phyloP scores from a whole-genome alignment of 768 basidiomycete genomes.

The Dioszegia hungarica region DNA sequence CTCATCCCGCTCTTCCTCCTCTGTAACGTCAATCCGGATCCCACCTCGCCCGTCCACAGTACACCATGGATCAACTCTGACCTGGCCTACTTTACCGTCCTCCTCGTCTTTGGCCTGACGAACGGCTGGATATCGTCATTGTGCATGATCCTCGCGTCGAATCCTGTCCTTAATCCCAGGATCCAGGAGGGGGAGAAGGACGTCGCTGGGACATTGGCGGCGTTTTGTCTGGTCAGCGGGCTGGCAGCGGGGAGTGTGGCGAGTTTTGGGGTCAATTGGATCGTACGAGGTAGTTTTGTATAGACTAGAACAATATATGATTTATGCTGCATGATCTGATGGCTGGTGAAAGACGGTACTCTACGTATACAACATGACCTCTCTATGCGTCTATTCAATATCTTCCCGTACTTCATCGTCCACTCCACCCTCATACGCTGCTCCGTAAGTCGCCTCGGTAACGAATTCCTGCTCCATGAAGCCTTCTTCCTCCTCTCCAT shows the following conservation, averaged over 20 bases:
- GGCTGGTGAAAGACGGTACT: no score
- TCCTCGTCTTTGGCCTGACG: conserved; percentile 68
- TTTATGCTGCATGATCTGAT: background rate
- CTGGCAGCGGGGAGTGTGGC: conserved; percentile 68
- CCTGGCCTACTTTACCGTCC: conserved; percentile 64
- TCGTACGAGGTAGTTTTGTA: conserved; percentile 14
- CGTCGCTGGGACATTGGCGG: conserved; percentile 72
- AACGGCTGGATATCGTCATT: conserved; percentile 69
- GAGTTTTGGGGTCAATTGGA: conserved; percentile 65
- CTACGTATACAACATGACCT: no score
- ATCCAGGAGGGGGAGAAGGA: conserved; percentile 74
- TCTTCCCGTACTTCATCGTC: conserved; percentile 43
- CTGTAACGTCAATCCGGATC: conserved; percentile 62
- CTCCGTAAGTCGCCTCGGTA: conserved; percentile 38
- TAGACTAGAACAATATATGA: background rate
- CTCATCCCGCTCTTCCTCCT: conserved; percentile 84
- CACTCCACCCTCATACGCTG: conserved; percentile 37
- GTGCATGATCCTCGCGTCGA: conserved; percentile 77
- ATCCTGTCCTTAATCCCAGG: conserved; percentile 69
- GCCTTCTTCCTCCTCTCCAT: conserved; percentile 16
- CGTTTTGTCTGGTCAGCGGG: conserved; percentile 72
- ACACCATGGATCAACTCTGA: conserved; percentile 69
- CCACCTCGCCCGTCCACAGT: background rate
- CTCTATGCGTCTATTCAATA: no score
- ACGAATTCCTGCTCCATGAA: conserved; percentile 35